phyloP scores from a whole-genome alignment of 2,329 filamentous ascomycete genomes.

The Endothia cerciana region DNA sequence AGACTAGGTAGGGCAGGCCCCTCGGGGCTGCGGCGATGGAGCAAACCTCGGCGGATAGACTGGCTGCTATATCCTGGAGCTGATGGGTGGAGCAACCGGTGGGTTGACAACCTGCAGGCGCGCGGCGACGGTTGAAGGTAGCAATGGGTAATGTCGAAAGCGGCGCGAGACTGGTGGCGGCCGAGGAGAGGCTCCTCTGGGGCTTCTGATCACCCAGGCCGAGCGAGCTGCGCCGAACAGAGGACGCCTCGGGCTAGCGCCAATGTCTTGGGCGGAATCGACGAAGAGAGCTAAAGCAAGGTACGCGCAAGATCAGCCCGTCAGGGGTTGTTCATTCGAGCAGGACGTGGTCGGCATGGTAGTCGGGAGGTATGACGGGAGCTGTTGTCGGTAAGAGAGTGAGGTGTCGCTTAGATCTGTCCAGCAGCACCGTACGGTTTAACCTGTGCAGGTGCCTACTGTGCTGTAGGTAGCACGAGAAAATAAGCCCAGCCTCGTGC shows the following conservation, averaged over 20 bases:
- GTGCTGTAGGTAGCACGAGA: not conserved
- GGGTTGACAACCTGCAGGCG: too few relatives aligned
- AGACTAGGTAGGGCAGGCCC: constrained; percentile 6
- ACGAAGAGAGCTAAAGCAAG: not conserved
- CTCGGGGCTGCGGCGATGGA: not conserved
- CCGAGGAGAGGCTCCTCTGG: not conserved
- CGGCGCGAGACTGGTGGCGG: not conserved
- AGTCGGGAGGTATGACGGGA: not conserved
- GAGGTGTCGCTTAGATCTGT: not conserved
- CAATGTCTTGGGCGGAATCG: constrained; percentile 2
- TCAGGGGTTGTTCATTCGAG: not conserved
- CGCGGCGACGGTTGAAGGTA: not conserved
- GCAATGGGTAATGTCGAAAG: not conserved
- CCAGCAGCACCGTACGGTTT: not conserved
- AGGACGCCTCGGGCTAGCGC: constrained; percentile 5
- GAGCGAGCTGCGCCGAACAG: not conserved
- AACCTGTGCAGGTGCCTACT: not conserved
- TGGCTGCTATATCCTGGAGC: not conserved
- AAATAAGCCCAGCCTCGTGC: not conserved
- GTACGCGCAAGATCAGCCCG: not conserved
- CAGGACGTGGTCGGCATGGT: not conserved
- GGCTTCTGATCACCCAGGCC: not conserved
- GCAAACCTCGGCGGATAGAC: constrained; percentile 24
- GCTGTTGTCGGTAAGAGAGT: not conserved
- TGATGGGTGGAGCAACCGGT: constrained; percentile 6